phyloP scores from a whole-genome alignment of 495 filamentous ascomycete species.

The Trichoderma asperelloides region DNA sequence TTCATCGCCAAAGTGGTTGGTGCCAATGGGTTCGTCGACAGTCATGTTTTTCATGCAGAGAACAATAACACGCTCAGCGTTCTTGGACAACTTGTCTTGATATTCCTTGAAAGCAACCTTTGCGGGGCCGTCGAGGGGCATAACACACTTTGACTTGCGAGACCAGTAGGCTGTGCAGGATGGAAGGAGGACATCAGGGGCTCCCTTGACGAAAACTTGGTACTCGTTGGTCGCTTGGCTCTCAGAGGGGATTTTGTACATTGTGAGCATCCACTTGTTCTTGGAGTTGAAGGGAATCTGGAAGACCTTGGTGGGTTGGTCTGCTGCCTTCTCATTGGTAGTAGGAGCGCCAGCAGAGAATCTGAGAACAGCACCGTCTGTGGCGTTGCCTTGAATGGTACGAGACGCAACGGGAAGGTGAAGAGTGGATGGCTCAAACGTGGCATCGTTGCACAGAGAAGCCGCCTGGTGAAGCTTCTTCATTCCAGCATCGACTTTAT shows the following conservation, averaged over 20 bases:
- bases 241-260: neutral
- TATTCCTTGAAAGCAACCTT: constrained; percentile 24
- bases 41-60: constrained; percentile 25
- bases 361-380: constrained; percentile 60
- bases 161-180: constrained; percentile 53
- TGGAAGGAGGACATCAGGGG: constrained; percentile 52
- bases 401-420: constrained; percentile 44
- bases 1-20: constrained; percentile 43
- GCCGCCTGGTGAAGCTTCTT: constrained; percentile 42
- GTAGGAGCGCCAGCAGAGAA: constrained; percentile 30
- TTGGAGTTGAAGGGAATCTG: constrained; percentile 69
- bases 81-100: constrained; percentile 34
- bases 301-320: constrained; percentile 48
- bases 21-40: constrained; percentile 9
- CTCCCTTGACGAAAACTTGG: constrained; percentile 44
- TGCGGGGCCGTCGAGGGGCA: constrained; percentile 34
- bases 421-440: constrained; percentile 54
- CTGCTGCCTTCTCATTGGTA: constrained; percentile 16
- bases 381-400: constrained; percentile 61
- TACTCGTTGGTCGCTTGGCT: neutral
- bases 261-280: constrained; percentile 63
- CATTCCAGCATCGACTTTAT: constrained; percentile 12
- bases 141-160: constrained; percentile 52
- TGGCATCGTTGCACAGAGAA: constrained; percentile 60
- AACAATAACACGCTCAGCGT: constrained; percentile 44